Conservation (phyloP, 148 eudicot species). For the Rhododendron kiyosumense region DNA sequence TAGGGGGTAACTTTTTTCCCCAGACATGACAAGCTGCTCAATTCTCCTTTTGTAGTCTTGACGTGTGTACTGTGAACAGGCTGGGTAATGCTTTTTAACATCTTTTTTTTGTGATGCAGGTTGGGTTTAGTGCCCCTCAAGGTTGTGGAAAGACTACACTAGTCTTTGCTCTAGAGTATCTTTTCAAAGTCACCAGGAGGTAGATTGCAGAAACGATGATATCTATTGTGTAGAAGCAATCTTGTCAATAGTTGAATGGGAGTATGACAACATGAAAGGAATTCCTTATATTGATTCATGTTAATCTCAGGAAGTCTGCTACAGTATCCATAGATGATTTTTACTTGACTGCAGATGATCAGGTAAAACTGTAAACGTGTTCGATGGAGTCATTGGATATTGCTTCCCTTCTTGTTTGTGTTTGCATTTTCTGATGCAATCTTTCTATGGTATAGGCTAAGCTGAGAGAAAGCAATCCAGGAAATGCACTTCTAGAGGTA, state of each 20-base stretch:
- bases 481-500: constrained; percentile 91
- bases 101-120: constrained; percentile 44
- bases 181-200: constrained; percentile 73
- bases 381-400: constrained; percentile 9
- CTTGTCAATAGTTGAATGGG: neutral
- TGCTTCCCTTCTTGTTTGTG: constrained; percentile 12
- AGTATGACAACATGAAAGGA: constrained; percentile 1
- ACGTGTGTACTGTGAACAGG: neutral
- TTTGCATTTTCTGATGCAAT: constrained; percentile 17
- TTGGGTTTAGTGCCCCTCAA: constrained; percentile 98
- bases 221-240: constrained; percentile 19
- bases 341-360: constrained; percentile 86
- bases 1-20: neutral
- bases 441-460: constrained; percentile 47
- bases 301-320: constrained; percentile 71
- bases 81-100: neutral
- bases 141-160: constrained; percentile 99
- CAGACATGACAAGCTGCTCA: neutral
- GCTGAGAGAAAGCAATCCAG: constrained; percentile 76
- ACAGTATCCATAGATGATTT: constrained; percentile 96
- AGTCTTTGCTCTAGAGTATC: constrained; percentile 79
- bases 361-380: constrained; percentile 37
- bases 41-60: neutral
- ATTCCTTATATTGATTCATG: constrained; percentile 18
- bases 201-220: constrained; percentile 33